Conservation (phyloP, 192 early-diverging fungal genomes). For the Funneliformis mosseae region DNA sequence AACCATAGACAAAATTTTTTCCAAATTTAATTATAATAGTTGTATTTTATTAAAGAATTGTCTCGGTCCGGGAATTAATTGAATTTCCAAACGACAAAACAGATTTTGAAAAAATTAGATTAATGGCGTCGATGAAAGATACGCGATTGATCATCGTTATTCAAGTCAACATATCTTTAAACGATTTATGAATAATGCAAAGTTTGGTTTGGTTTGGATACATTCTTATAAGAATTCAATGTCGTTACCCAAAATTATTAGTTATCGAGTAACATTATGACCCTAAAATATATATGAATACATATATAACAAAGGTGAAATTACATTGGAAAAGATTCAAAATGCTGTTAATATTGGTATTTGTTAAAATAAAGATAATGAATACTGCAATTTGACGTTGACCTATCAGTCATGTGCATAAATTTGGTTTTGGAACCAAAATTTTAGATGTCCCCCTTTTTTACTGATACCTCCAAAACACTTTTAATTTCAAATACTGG, state of each 20-base stretch:
- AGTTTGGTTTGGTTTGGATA: not conserved
- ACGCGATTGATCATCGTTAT: conserved; percentile 23
- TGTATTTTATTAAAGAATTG: conserved; percentile 6
- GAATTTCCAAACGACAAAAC: not conserved
- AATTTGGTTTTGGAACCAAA: too few relatives aligned
- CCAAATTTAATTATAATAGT: not conserved
- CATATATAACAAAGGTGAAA: conserved; percentile 32
- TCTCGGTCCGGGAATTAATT: not conserved
- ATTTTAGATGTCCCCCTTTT: not conserved
- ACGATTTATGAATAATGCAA: conserved; percentile 22
- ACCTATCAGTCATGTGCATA: too few relatives aligned
- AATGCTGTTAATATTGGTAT: conserved; percentile 20
- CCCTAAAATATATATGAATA: conserved; percentile 26
- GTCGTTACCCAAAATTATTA: not conserved
- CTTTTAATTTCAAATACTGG: conserved; percentile 28
- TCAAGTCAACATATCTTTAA: conserved; percentile 31
- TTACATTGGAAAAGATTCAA: conserved; percentile 29
- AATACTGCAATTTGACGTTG: conserved; percentile 24
- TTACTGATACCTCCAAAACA: too few relatives aligned
- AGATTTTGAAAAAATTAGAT: conserved; percentile 35
- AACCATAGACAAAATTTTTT: not conserved
- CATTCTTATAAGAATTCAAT: conserved; percentile 1
- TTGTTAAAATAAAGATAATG: conserved; percentile 13
- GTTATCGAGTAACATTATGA: conserved; percentile 16
- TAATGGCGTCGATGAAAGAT: conserved; percentile 36